phyloP scores from a whole-genome alignment of 768 basidiomycete species.

The Porpolomopsis calyptriformis region DNA sequence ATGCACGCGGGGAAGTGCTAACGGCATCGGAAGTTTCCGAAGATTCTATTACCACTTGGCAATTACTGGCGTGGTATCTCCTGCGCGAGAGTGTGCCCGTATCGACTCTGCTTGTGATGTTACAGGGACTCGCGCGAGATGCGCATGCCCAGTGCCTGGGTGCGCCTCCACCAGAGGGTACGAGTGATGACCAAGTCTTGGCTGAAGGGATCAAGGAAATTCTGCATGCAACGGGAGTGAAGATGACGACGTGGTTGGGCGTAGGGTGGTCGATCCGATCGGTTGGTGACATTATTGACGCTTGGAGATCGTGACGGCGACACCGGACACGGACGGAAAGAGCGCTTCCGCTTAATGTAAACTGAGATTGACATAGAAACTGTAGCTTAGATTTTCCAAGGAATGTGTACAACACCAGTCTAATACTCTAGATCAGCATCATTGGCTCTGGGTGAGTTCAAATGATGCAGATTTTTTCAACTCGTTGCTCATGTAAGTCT shows the following conservation, averaged over 20 bases:
- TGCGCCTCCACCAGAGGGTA: constrained; percentile 42
- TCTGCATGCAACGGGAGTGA: constrained; percentile 74
- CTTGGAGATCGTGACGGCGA: constrained; percentile 46
- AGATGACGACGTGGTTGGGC: constrained; percentile 59
- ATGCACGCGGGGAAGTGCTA: constrained; percentile 43
- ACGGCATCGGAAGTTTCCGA: constrained; percentile 15
- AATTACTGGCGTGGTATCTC: constrained; percentile 61
- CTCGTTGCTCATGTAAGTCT: constrained; percentile 29
- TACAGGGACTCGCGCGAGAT: constrained; percentile 51
- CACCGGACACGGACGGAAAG: no score
- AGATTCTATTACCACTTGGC: constrained; percentile 20
- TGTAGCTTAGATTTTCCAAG: no score
- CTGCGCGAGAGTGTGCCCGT: constrained; percentile 59
- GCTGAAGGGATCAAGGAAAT: constrained; percentile 69
- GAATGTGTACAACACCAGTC: no score
- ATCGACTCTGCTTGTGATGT: constrained; percentile 51
- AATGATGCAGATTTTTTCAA: constrained; percentile 28
- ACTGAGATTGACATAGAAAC: no score
- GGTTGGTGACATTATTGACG: constrained; percentile 52
- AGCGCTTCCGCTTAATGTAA: no score
- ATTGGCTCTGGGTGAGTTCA: constrained; percentile 21
- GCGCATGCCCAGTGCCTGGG: constrained; percentile 49
- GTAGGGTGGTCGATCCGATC: constrained; percentile 66
- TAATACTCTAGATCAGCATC: no score
- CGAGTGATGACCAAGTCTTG: constrained; percentile 24